phyloP scores from a whole-genome alignment of 306 rosid species.

The Fragaria vesca region DNA sequence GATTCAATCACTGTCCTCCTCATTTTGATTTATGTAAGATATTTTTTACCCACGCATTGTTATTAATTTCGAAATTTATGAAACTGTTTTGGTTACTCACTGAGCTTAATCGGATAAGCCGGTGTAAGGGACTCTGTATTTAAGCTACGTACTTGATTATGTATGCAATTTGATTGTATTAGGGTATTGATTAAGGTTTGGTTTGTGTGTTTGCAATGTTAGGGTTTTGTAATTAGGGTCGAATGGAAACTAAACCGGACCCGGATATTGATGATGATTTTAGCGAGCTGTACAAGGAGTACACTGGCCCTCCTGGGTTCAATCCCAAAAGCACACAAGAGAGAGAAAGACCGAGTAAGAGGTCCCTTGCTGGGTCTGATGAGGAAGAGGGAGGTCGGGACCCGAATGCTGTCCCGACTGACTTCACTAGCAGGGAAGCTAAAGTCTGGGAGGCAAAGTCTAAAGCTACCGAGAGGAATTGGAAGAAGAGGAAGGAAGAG shows the following conservation, averaged over 20 bases:
- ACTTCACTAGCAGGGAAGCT: slow-evolving; percentile 97
- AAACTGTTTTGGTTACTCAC: background rate
- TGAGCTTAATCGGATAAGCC: background rate
- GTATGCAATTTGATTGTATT: background rate
- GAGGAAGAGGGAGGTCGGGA: slow-evolving; percentile 82
- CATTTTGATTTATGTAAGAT: background rate
- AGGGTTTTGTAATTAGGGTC: slow-evolving; percentile 21
- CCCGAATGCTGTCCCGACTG: slow-evolving; percentile 97
- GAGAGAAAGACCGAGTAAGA: slow-evolving; percentile 52
- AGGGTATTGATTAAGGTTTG: slow-evolving; percentile 2
- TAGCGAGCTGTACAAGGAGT: slow-evolving; percentile 90
- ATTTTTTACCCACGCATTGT: background rate
- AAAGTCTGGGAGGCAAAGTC: slow-evolving; percentile 99
- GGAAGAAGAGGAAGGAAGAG: slow-evolving; percentile 99
- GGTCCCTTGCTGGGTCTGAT: slow-evolving; percentile 78
- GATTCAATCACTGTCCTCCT: background rate
- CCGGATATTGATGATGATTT: slow-evolving; percentile 86
- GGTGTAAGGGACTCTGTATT: background rate
- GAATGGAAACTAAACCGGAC: slow-evolving; percentile 73
- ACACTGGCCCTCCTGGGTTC: slow-evolving; percentile 78
- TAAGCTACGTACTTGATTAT: background rate
- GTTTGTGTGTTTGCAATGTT: slow-evolving; percentile 26
- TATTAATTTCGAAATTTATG: background rate
- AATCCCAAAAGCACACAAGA: slow-evolving; percentile 52
- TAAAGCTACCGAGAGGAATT: slow-evolving; percentile 95